These are phyloP conservation scores for Fusarium sulawesiense DNA, from an alignment of 2,329 filamentous ascomycete species.

Conservation along the genomic window DNA sequence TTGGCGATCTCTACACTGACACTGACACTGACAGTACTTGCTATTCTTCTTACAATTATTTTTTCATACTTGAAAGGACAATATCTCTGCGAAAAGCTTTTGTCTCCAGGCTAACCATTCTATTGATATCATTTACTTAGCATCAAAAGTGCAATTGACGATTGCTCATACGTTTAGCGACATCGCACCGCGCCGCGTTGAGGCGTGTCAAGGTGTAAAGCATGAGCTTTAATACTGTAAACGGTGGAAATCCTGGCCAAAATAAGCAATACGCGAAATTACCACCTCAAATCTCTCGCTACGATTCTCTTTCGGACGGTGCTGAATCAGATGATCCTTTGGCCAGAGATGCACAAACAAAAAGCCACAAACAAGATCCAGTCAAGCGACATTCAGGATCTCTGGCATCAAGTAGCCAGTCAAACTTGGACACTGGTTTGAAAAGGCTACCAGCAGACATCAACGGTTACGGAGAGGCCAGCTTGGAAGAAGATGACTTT, in stretches of 20 bases:
- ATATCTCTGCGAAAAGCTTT: neutral
- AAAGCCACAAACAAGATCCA: slow-evolving; percentile 18
- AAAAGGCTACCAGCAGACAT: slow-evolving; percentile 21
- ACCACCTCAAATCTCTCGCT: slow-evolving; percentile 1
- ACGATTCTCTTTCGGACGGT: slow-evolving; percentile 15
- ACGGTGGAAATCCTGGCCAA: neutral
- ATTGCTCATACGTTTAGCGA: neutral
- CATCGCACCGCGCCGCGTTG: slow-evolving; percentile 10
- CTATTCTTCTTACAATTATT: neutral
- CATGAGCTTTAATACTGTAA: slow-evolving; percentile 24
- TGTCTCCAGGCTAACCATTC: accelerated
- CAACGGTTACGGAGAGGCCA: slow-evolving; percentile 6
- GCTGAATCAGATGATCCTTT: slow-evolving; percentile 41
- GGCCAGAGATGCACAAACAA: slow-evolving; percentile 10
- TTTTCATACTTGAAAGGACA: neutral
- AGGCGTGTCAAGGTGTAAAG: neutral
- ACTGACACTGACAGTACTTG: neutral
- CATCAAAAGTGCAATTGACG: neutral
- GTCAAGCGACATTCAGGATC: slow-evolving; percentile 13
- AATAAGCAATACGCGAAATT: neutral
- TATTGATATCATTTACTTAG: neutral
- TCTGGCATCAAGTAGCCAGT: neutral
- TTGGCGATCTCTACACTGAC: neutral
- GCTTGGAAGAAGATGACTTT: slow-evolving; percentile 6
- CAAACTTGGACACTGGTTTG: slow-evolving; percentile 40